Evolutionary conservation across 1,139 yeast genomes (phyloP).

Genomic region (Suhomyces maxii): DNA sequence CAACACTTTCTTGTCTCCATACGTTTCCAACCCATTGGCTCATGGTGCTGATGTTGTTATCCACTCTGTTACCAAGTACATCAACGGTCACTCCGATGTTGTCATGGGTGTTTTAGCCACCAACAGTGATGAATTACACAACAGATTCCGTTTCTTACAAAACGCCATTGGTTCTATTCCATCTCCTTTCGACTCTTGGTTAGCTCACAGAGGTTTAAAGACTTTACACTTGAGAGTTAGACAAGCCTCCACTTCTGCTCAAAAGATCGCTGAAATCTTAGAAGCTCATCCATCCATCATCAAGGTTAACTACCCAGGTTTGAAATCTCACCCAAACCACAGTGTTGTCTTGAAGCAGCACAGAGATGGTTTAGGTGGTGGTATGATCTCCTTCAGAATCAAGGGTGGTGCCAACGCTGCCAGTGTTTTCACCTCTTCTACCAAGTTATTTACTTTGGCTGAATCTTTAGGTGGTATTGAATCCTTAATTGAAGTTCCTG

Average conservation of each 20-base stretch:
- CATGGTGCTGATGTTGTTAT: slow-evolving; percentile 87
- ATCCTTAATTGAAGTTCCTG: slow-evolving; percentile 84
- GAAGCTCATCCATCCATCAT: slow-evolving; percentile 51
- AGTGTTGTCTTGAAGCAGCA: slow-evolving; percentile 71
- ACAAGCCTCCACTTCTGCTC: slow-evolving; percentile 68
- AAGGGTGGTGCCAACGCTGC: slow-evolving; percentile 82
- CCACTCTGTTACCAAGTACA: slow-evolving; percentile 88
- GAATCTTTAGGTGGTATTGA: slow-evolving; percentile 92
- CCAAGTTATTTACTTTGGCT: slow-evolving; percentile 80
- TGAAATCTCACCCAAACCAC: slow-evolving; percentile 63
- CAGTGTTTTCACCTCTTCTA: slow-evolving; percentile 66
- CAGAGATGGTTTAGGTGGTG: slow-evolving; percentile 86
- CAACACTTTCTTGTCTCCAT: slow-evolving; percentile 93
- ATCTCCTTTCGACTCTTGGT: slow-evolving; percentile 89
- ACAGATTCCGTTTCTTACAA: slow-evolving; percentile 72
- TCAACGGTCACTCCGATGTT: slow-evolving; percentile 91
- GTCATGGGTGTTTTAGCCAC: slow-evolving; percentile 85
- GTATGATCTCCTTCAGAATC: slow-evolving; percentile 87
- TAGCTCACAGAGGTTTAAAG: slow-evolving; percentile 89
- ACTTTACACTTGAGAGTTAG: slow-evolving; percentile 80
- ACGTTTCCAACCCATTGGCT: slow-evolving; percentile 78
- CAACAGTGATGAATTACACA: slow-evolving; percentile 60
- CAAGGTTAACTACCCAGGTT: slow-evolving; percentile 82
- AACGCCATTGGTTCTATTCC: slow-evolving; percentile 90
- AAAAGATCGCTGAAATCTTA: slow-evolving; percentile 69